Evolutionary conservation across 805 yeast species (phyloP), one percentile per base, ranked within the genome.

Genomic region (Candida nemodendra): DNA sequence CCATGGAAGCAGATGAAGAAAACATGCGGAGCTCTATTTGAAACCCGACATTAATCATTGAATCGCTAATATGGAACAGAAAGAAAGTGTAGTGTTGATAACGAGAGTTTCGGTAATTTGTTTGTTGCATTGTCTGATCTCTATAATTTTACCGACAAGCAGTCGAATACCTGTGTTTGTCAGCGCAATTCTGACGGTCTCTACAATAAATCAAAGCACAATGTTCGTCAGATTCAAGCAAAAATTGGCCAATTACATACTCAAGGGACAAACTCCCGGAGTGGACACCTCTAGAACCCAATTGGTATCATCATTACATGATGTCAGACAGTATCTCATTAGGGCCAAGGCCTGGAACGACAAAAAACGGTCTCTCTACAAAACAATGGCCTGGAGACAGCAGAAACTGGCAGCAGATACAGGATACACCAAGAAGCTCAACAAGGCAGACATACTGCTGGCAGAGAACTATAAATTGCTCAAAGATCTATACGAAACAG

Each of bases 361-460:
- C 32, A 56, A 71, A 32, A 64, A 75, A 34, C 57, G 71, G 19
- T 56, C 61, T 15, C 53, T 71, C 26, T 71, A 66, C 56, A 70
- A 69, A 44, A 48, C 67, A 47, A 64, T 81, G 73, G 54, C 73
- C 4, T 68, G 74, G 67, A 62, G 74, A 36, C 87, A 81, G 45
- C 85, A 80, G 51, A 61, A 68, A 11, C 55, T 77, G 22, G 78
- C 79, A 17, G 66, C 64, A 9, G 61, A 69, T 17, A 66, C 74
- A 1, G 81, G 82, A 0, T 80, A 84, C 63, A 44, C 71, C 19
- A 60, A 65, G 15, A 79, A 84, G 47, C 57, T 85, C 34, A 58
- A 66, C 13, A 45, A 52, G 6, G 68, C 80, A 1, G 86, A 83
- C 41, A 42, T 47, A 1, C 62, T 71, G 9, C 68, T 79, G 4